Base-by-base conservation (phyloP, 441 rosid genomes). In the Macaranga tanarius region DNA sequence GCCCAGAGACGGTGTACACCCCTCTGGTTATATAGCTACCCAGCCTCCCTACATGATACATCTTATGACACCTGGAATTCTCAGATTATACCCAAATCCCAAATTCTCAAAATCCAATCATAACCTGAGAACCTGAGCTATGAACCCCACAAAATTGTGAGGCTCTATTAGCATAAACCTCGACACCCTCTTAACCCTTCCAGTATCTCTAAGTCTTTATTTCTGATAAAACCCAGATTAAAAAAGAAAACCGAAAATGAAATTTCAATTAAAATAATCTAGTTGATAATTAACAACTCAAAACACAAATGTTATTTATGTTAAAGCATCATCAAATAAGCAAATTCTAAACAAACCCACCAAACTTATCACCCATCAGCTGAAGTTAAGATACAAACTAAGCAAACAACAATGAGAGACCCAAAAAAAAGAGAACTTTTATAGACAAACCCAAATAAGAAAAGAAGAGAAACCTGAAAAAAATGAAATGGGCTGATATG, bases 1-100 rank as follows among this genome's bases (percentile, higher is more conserved):
- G 96, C 25, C 89, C 97, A 19, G 97, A 89, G 20, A 89, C 93
- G 25, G 92, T 87, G 74, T 85, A 91, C 50, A 92, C 97, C 22
- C 99, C 92, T 51, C 90, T 80, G 70, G 95, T 86, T 80, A 95
- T 87, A 77, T 90, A 91, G 80, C 87, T 93, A 44, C 99, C 97
- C 73, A 95, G 77, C 84, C 92, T 88, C 77, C 92, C 97, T 23
- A 95, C 95, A 10, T 96, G 87, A 70, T 87, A 79, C 99, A 93
- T 95, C 70, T 79, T 79, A 19, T 25, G 52, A 65, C 56, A 62
- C 54, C 50, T 26, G 19, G 62, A 76, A 67, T 70, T 71, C 68
- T 65, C 56, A 68, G 34, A 73, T 72, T n/a, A n/a, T n/a, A 78
- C 65, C 76, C 79, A 56, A 72, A 38, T 69, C 75, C 59, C 69